Conservation (phyloP, 192 early-diverging fungal species). For the Umbelopsis sp. region DNA sequence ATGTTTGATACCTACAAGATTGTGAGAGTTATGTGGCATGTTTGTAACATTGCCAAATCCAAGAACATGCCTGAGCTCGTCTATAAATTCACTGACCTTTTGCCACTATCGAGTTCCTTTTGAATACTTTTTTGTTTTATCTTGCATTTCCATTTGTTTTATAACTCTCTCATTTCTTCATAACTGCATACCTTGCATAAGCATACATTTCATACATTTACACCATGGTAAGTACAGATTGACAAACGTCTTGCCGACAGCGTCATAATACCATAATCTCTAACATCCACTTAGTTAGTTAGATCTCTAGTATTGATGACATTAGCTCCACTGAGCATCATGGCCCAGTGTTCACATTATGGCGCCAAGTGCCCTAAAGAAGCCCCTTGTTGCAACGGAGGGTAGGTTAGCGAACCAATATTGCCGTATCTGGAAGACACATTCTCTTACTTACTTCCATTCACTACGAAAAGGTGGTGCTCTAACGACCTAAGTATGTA, state of each 20-base stretch:
- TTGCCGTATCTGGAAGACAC: constrained; percentile 15
- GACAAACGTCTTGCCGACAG: neutral
- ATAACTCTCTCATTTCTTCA: too few relatives aligned
- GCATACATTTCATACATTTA: too few relatives aligned
- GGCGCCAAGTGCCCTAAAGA: constrained; percentile 44
- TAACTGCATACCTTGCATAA: too few relatives aligned
- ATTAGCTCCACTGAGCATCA: neutral
- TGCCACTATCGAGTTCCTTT: constrained; percentile 1
- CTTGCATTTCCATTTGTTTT: neutral
- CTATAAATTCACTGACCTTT: neutral
- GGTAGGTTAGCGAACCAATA: constrained; percentile 21
- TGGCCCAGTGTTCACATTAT: constrained; percentile 34
- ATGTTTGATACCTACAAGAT: neutral
- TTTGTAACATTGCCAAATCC: constrained; percentile 10
- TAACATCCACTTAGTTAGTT: neutral
- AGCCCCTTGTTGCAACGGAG: constrained; percentile 49
- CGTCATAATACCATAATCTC: neutral
- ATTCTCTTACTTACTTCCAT: neutral
- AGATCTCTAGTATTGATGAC: neutral
- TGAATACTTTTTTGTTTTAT: neutral
- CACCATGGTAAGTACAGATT: too few relatives aligned
- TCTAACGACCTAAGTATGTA: constrained; percentile 6
- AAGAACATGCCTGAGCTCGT: neutral
- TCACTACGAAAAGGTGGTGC: neutral
- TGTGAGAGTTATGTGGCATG: neutral